Evolutionary conservation across 306 rosid genomes (phyloP), one percentile per base, ranked within the genome.

Genomic region (Fragaria nilgerrensis): DNA sequence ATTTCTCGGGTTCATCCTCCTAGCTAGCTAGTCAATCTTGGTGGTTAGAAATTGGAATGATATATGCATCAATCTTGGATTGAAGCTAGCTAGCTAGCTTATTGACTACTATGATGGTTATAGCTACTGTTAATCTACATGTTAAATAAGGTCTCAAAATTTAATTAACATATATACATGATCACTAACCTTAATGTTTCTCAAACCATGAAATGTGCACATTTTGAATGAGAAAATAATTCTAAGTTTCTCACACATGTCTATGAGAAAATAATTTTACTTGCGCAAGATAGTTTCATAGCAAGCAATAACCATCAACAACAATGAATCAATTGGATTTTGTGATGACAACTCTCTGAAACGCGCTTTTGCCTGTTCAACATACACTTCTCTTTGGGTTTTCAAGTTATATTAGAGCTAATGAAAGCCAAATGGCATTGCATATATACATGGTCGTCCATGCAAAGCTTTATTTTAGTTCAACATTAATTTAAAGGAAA

Each of bases 301-400:
- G 16, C 9, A 39, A 36, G 36, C 65, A 53, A n/a, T 8, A 41
- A 34, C 4, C 67, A 55, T 8, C 43, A 32, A 14, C n/a, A 29
- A 25, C 41, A 27, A 65, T 65, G 23, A 36, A 17, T 34, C 44
- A 48, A 74, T 77, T 63, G 79, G 72, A 15, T 2, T 37, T 37
- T 22, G 5, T 6, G 41, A 23, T 36, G 15, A 3, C 27, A 56
- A 67, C 47, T 68, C 62, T 47, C 69, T 16, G 36, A 45, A 75
- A 84, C 82, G 86, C 89, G 86, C 79, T 72, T 44, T 85, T 84
- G 53, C 76, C 73, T 50, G 63, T 75, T 72, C 62, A 75, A 25
- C 56, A 32, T 14, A 63, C 78, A 19, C 0, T 22, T 76, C 39
- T 39, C 48, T 44, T 11, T 11, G 48, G 13, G 14, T 68, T 47